phyloP scores from a whole-genome alignment of 495 filamentous ascomycete genomes.

The Staphylotrichum tortipilum region DNA sequence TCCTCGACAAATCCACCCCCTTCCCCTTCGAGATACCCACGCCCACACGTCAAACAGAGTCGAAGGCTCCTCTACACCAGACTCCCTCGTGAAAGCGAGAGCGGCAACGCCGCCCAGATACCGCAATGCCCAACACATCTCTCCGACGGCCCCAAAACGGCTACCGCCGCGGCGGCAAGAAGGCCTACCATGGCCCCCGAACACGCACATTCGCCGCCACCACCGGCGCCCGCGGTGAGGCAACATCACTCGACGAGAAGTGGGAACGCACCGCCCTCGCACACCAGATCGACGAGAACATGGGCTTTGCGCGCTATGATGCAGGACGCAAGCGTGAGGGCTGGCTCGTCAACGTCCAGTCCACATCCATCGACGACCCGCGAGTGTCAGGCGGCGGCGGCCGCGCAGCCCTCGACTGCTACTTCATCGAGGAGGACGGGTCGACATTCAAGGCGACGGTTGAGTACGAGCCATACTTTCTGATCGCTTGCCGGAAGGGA shows the following conservation, averaged over 20 bases:
- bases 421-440: slow-evolving; percentile 91
- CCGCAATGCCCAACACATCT: slow-evolving; percentile 40
- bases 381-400: slow-evolving; percentile 66
- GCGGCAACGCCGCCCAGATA: not conserved
- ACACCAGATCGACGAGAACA: slow-evolving; percentile 83
- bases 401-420: slow-evolving; percentile 87
- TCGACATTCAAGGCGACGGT: slow-evolving; percentile 92
- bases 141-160: slow-evolving; percentile 42
- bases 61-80: not conserved
- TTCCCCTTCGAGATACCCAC: too few relatives aligned
- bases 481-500: slow-evolving; percentile 81
- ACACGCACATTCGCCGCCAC: slow-evolving; percentile 69
- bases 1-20: too few relatives aligned
- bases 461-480: slow-evolving; percentile 93
- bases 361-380: slow-evolving; percentile 77
- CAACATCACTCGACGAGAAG: slow-evolving; percentile 76
- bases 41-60: not conserved
- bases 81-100: not conserved
- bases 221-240: slow-evolving; percentile 65
- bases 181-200: slow-evolving; percentile 45
- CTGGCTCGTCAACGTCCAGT: slow-evolving; percentile 93
- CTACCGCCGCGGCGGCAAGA: slow-evolving; percentile 44
- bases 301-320: slow-evolving; percentile 91
- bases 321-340: slow-evolving; percentile 76
- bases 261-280: slow-evolving; percentile 75